Percentiles rank a stretch among this genome's conserved stretches.
phyloP scores from a whole-genome alignment of 768 basidiomycete species.

The Suillus brevipes region DNA sequence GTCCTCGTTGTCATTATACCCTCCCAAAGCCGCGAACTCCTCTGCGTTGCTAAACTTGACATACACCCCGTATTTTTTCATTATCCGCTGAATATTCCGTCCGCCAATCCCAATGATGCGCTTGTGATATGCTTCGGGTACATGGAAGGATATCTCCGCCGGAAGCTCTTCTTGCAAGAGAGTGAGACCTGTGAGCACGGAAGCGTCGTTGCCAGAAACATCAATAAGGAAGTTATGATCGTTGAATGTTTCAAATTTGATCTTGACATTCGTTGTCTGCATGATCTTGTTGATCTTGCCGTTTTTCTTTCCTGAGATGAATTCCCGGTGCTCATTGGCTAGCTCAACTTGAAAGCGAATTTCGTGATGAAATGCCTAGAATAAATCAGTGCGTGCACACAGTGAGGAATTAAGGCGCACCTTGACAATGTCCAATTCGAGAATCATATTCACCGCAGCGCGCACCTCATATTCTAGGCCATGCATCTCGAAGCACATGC shows the following conservation, averaged over 20 bases:
- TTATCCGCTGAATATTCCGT: constrained; percentile 97
- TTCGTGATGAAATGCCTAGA: constrained; percentile 90
- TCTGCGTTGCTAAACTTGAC: constrained; percentile 99
- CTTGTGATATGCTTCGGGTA: constrained; percentile 97
- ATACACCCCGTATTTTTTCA: constrained; percentile 99
- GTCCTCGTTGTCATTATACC: constrained; percentile 96
- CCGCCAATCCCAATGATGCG: constrained; percentile 98
- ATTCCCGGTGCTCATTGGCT: constrained; percentile 96
- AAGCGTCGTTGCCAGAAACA: constrained; percentile 80
- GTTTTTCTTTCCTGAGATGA: constrained; percentile 99
- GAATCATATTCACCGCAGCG: constrained; percentile 77
- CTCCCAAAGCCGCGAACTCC: constrained; percentile 92
- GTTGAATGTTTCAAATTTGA: constrained; percentile 98
- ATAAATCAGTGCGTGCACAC: constrained; percentile 3
- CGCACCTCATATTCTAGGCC: constrained; percentile 92
- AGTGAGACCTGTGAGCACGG: constrained; percentile 83
- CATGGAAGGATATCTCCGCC: constrained; percentile 97
- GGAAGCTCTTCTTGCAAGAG: constrained; percentile 97
- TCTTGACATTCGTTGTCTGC: constrained; percentile 95
- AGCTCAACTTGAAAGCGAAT: constrained; percentile 98
- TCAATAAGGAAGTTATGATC: constrained; percentile 95
- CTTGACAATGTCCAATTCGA: constrained; percentile 92
- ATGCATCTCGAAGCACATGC: constrained; percentile 97
- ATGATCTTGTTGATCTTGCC: constrained; percentile 99
- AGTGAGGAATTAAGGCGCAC: constrained; percentile 35